phyloP scores from a whole-genome alignment of 208 protist species.

The Acanthamoeba castellanii region DNA sequence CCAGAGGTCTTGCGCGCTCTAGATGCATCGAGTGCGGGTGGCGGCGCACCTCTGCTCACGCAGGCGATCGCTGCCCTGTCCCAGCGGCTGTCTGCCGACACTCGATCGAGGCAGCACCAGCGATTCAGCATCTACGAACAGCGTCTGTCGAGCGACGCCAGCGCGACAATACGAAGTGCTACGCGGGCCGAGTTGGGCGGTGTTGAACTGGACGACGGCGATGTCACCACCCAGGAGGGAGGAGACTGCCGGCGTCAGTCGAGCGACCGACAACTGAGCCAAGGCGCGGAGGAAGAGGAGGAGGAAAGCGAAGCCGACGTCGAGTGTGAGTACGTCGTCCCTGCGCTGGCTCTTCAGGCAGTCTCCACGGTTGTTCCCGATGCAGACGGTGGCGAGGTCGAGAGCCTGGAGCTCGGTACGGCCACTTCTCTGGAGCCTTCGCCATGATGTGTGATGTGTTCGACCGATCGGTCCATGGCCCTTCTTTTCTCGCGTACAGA shows the following conservation, averaged over 20 bases:
- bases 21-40: not conserved
- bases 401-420: conserved; percentile 44
- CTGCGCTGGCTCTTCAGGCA: not conserved
- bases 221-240: too few species aligned
- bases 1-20: not conserved
- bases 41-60: not conserved
- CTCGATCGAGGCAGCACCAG: not conserved
- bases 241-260: too few species aligned
- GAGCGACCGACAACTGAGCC: not conserved
- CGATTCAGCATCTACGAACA: not conserved
- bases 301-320: not conserved
- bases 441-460: not conserved
- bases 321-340: not conserved
- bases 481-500: not conserved
- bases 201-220: not conserved
- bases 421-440: not conserved
- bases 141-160: not conserved
- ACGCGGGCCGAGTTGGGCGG: not conserved
- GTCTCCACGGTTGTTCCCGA: not conserved
- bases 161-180: not conserved
- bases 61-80: not conserved
- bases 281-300: not conserved
- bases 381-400: not conserved
- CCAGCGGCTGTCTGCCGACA: not conserved
- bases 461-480: not conserved